Evolutionary conservation across 2,329 filamentous ascomycete genomes (phyloP).

Genomic region (Mycosphaerella sp.): DNA sequence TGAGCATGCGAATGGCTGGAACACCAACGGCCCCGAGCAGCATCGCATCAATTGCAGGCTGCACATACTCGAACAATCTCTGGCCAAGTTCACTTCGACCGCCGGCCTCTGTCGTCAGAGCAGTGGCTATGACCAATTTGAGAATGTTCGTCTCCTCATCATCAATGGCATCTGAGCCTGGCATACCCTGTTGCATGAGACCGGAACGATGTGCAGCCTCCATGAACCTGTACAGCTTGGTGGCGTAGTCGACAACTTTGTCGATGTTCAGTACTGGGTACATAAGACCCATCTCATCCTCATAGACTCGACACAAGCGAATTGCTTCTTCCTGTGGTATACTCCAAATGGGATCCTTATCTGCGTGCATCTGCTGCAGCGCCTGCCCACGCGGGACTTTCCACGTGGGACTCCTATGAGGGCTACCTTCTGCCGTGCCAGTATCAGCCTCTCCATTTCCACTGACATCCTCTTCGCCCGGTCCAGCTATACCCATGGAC

Average conservation of each 20-base stretch:
- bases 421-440: slow-evolving; percentile 17
- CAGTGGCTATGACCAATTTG: slow-evolving; percentile 77
- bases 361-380: slow-evolving; percentile 36
- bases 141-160: slow-evolving; percentile 63
- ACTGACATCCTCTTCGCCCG: slow-evolving; percentile 59
- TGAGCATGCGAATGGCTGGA: slow-evolving; percentile 53
- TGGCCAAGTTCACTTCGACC: slow-evolving; percentile 70
- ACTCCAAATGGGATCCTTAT: slow-evolving; percentile 72
- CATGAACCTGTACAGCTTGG: slow-evolving; percentile 64
- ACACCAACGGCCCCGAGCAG: slow-evolving; percentile 52
- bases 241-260: slow-evolving; percentile 62
- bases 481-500: slow-evolving; percentile 75
- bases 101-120: slow-evolving; percentile 68
- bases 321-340: slow-evolving; percentile 73
- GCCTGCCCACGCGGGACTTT: slow-evolving; percentile 17
- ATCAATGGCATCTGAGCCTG: slow-evolving; percentile 53
- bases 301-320: slow-evolving; percentile 69
- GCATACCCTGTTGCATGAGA: slow-evolving; percentile 48
- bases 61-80: slow-evolving; percentile 69
- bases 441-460: slow-evolving; percentile 22
- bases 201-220: slow-evolving; percentile 58
- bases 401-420: slow-evolving; percentile 13
- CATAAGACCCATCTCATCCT: slow-evolving; percentile 89
- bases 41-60: slow-evolving; percentile 60
- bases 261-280: slow-evolving; percentile 78